Base-by-base conservation (phyloP, 352 stramenopile species). In the Pythium sp. region DNA sequence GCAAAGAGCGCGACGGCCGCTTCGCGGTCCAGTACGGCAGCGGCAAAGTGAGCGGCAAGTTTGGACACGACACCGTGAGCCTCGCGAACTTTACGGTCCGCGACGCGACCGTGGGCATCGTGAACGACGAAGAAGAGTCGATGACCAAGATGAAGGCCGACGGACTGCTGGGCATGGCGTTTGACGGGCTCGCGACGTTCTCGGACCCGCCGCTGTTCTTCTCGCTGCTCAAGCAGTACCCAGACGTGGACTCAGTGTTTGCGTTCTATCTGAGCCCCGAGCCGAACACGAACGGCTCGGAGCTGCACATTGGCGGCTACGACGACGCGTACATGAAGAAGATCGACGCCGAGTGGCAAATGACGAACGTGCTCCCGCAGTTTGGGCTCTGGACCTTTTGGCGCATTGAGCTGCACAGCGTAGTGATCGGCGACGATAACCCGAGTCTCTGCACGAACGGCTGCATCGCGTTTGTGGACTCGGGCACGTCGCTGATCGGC, bases 191-290 rank as follows among this genome's bases (percentile, higher is more conserved):
- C 62, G 90, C 87, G 28, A 89, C 86, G 24, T 90, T 90, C 61
- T 89, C 84, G 1, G 79, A 90, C 47, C 87, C 87, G 41, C 84
- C 87, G 49, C 75, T 92, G 1, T 93, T 94, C 68, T 86, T 92
- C 26, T 56, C 71, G 43, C 59, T 94, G 26, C 55, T 92, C 41
- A 64, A 85, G 66, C 86, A 94, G 62, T 81, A 91, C 54, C 75
- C 81, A 0, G 60, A 78, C 12, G 43, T 94, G 41, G 77, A 92
- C 64, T 82, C 89, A 2, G 84, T 98, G 7, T 99, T 99, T 79
- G 91, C 96, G 18, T 99, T 99, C 75, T 98, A 98, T 69, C 74
- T 99, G 62, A 97, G 90, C 41, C 90, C 97, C 53, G 84, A 98
- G 36, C 76, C 80, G 5, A 92, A 92, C 67, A 77, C 77, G 8